Evolutionary conservation across 192 early-diverging fungal species (phyloP), one percentile per base, ranked within the genome.

Genomic region (Funneliformis mosseae): DNA sequence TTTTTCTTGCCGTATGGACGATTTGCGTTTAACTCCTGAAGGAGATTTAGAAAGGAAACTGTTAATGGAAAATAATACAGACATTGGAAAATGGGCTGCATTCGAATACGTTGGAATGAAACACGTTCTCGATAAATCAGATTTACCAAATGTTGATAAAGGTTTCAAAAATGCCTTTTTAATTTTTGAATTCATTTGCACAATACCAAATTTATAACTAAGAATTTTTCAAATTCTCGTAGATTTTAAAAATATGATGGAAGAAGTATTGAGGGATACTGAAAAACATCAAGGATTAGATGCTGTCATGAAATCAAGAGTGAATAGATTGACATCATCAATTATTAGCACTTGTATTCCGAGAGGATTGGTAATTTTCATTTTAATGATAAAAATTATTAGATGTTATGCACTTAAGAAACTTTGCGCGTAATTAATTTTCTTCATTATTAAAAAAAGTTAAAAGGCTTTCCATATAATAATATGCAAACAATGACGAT

Each of bases 401-500:
- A n/a, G n/a, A n/a, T n/a, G n/a, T n/a, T n/a, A n/a, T n/a, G n/a
- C n/a, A n/a, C n/a, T n/a, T n/a, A n/a, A n/a, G n/a, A n/a, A n/a
- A n/a, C 10, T 42, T 16, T 60, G 21, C 38, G 45, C 3, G n/a
- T n/a, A n/a, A n/a, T n/a, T n/a, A n/a, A n/a, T n/a, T 71, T 28
- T 23, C 3, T 73, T 21, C 18, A 3, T 21, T 23, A 62, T 6
- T 12, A 25, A n/a, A 76, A 38, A 70, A 72, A 86, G 85, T 80
- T 90, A 50, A 92, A 91, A 72, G 84, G 88, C 45, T 99, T 99
- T 92, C 98, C 98, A 33, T 83, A 91, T 75, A 99, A 99, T 87
- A 96, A 97, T 87, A 98, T 99, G 97, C 96, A 97, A 88, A 91
- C 96, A 83, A 99, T 99, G 98, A 97, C 95, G 2, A 92, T 96